phyloP scores from a whole-genome alignment of 352 stramenopile genomes.

The Phytophthora europaea region DNA sequence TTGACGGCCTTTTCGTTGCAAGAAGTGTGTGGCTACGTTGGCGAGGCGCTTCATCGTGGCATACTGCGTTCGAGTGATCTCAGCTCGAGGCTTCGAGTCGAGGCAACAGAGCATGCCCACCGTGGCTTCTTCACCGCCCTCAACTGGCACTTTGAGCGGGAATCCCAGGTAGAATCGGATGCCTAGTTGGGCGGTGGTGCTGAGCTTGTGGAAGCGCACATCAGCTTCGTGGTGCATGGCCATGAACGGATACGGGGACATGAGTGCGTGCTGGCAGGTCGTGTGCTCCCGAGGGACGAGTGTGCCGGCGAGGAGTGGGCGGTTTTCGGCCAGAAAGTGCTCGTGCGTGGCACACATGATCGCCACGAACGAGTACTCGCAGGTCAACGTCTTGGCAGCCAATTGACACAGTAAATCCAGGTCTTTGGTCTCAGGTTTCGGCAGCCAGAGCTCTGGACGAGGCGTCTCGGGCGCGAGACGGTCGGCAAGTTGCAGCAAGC shows the following conservation, averaged over 20 bases:
- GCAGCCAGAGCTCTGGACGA: conserved; percentile 6
- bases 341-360: conserved; percentile 54
- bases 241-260: conserved; percentile 56
- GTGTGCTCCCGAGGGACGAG: conserved; percentile 53
- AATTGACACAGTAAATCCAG: conserved; percentile 62
- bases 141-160: not conserved
- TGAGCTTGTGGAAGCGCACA: conserved; percentile 52
- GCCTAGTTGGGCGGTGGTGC: conserved; percentile 32
- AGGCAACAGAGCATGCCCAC: conserved; percentile 47
- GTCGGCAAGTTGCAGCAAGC: conserved; percentile 20
- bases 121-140: conserved; percentile 9
- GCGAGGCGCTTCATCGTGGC: conserved; percentile 37
- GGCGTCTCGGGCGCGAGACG: conserved; percentile 13
- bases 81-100: conserved; percentile 27
- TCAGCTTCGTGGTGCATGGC: conserved; percentile 65
- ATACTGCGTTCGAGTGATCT: conserved; percentile 45
- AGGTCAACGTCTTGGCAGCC: conserved; percentile 48
- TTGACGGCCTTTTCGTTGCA: conserved; percentile 27
- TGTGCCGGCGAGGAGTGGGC: conserved; percentile 20
- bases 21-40: conserved; percentile 26
- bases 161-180: conserved; percentile 13
- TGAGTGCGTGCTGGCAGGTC: conserved; percentile 65
- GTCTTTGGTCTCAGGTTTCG: conserved; percentile 40
- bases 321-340: conserved; percentile 49
- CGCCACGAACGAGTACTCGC: conserved; percentile 54